phyloP scores from a whole-genome alignment of 2,329 filamentous ascomycete genomes.

The Clarireedia homoeocarpa region DNA sequence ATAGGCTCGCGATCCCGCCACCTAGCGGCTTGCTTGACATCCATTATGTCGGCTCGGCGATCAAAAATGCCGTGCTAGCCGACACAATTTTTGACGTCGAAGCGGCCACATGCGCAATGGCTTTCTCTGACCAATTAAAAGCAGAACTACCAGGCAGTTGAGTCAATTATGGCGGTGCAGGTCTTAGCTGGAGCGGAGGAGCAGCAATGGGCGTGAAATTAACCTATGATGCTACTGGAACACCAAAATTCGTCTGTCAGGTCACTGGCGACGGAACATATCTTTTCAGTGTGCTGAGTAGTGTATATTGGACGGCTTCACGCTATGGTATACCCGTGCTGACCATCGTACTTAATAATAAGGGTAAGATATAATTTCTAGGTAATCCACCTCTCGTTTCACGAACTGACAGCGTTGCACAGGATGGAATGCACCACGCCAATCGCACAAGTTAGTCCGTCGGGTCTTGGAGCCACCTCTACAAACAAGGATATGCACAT shows the following conservation, averaged over 20 bases:
- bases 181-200: constrained; percentile 67
- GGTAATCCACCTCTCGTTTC: too few relatives aligned
- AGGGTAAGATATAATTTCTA: neutral
- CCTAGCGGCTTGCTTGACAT: neutral
- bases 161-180: constrained; percentile 26
- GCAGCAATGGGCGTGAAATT: constrained; percentile 67
- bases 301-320: constrained; percentile 58
- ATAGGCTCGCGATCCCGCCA: neutral
- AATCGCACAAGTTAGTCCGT: neutral
- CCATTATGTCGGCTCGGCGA: neutral
- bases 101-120: neutral
- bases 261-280: constrained; percentile 58
- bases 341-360: constrained; percentile 43
- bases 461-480: neutral
- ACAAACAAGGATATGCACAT: neutral
- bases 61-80: neutral
- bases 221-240: constrained; percentile 33
- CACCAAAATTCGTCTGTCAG: constrained; percentile 40
- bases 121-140: constrained; percentile 23
- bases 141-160: constrained; percentile 71
- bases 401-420: neutral
- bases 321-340: constrained; percentile 55
- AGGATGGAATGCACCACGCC: neutral
- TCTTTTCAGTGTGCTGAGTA: constrained; percentile 53
- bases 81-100: neutral